Conservation (phyloP, 2,329 filamentous ascomycete species). For the Camptophora hylomeconis region DNA sequence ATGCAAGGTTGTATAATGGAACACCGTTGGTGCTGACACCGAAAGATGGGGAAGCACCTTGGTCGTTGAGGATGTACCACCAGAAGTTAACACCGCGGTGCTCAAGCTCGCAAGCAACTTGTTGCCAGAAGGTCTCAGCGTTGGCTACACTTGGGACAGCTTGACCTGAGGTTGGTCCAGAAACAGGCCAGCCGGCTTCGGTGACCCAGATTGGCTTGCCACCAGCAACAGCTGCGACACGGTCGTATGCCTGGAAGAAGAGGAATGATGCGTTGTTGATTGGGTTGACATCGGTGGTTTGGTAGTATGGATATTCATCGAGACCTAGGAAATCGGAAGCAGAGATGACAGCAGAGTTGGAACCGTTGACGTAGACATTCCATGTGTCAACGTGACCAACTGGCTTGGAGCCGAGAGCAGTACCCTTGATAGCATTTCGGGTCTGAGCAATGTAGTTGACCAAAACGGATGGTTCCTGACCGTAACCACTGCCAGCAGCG, state of each 20-base stretch:
- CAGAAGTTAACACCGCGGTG: conserved; percentile 37
- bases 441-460: conserved; percentile 59
- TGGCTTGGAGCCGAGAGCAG: conserved; percentile 24
- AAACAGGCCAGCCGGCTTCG: conserved; percentile 54
- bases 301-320: conserved; percentile 37
- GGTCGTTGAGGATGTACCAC: conserved; percentile 30
- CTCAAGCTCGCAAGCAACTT: conserved; percentile 47
- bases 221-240: conserved; percentile 29
- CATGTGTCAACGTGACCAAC: conserved; percentile 58
- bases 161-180: conserved; percentile 40
- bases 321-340: conserved; percentile 53
- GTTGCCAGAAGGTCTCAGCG: conserved; percentile 50
- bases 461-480: conserved; percentile 49
- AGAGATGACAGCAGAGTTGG: conserved; percentile 47
- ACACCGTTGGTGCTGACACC: conserved; percentile 22
- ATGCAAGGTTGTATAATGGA: conserved; percentile 27
- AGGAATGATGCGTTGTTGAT: conserved; percentile 42
- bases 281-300: conserved; percentile 34
- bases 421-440: conserved; percentile 49
- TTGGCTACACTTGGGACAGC: conserved; percentile 44
- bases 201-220: conserved; percentile 48
- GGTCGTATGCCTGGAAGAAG: conserved; percentile 34
- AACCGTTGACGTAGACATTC: conserved; percentile 45
- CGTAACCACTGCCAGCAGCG: conserved; percentile 47
- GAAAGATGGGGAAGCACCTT: conserved; percentile 24